Percentiles rank a stretch among this genome's conserved stretches.
Evolutionary conservation across 1,284 basidiomycete species (phyloP).

Genomic region (Sporisorium scitamineum): DNA sequence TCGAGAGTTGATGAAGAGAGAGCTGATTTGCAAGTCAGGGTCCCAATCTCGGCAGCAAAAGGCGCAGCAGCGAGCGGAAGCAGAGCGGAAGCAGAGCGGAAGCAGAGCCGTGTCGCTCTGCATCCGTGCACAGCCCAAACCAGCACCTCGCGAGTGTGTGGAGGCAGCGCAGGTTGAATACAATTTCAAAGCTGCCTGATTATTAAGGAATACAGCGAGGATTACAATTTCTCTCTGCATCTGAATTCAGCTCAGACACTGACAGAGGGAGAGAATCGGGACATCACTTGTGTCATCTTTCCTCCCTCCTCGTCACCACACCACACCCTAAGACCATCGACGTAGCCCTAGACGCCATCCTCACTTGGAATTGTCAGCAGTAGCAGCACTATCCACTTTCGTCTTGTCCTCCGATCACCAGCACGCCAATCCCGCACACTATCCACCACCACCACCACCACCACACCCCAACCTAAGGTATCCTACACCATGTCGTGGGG

Average conservation of each 20-base stretch:
- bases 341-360: no score
- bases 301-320: neutral
- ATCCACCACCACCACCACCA: neutral
- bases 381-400: no score
- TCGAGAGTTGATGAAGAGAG: neutral
- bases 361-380: no score
- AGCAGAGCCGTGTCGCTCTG: neutral
- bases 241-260: no score
- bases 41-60: neutral
- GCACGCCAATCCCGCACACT: neutral
- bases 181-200: neutral
- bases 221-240: no score
- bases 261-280: no score
- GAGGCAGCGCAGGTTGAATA: neutral
- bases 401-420: no score
- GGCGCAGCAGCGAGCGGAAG: neutral
- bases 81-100: neutral
- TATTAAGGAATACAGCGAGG: no score
- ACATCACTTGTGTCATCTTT: no score
- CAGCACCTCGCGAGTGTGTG: neutral
- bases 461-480: neutral
- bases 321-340: no score
- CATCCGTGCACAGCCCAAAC: constrained; percentile 36
- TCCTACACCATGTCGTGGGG: constrained; percentile 65
- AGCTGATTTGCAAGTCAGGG: constrained; percentile 4